Evolutionary conservation across 2,329 filamentous ascomycete species (phyloP), one percentile per base, ranked within the genome.

Genomic region (Coleophoma cylindrospora): DNA sequence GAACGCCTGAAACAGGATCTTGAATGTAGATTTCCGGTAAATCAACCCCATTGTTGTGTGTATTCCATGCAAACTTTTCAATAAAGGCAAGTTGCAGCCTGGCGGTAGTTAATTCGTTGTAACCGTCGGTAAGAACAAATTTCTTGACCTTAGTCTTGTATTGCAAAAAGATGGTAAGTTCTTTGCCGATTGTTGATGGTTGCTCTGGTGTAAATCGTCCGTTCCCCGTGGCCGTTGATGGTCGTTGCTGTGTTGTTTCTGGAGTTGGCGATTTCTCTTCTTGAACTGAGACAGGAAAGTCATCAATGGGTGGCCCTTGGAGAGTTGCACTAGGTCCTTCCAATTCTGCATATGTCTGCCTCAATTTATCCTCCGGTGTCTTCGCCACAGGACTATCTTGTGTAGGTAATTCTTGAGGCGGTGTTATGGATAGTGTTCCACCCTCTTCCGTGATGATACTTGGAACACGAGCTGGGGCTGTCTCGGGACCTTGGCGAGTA

Each of bases 31-130:
- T 97, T 61, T 99, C 94, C 0, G 94, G 94, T 43, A 99, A 72
- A 65, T 99, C 94, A 13, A 84, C 82, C 8, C 94, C 94, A 61
- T 96, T 95, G 53, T 90, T 87, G 60, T 97, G 91, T 1, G 92
- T 96, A 61, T 96, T 97, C 91, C 95, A 99, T 0, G 92, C 94
- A 65, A 99, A 99, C 66, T 96, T 99, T 60, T 99, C 94, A 60
- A 99, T 99, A 61, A 99, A 99, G 1, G 94, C 92, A 27, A 99
- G 78, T 67, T 99, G 92, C 51, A 99, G 70, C 21, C 91, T 82
- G 1, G 91, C 91, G 52, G 96, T 86, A 3, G 89, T 92, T 11
- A 99, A 76, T 54, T 92, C 90, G 33, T 85, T 84, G 57, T 86
- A 85, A 1, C 92, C 92, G 65, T 95, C 91, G 1, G 89, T 74